A percentile compares a stretch with the other conserved stretches of the same genome.
These are phyloP conservation scores for Tolypocladium tropicale DNA, from an alignment of 2,329 filamentous ascomycete genomes.

Conservation along the genomic window DNA sequence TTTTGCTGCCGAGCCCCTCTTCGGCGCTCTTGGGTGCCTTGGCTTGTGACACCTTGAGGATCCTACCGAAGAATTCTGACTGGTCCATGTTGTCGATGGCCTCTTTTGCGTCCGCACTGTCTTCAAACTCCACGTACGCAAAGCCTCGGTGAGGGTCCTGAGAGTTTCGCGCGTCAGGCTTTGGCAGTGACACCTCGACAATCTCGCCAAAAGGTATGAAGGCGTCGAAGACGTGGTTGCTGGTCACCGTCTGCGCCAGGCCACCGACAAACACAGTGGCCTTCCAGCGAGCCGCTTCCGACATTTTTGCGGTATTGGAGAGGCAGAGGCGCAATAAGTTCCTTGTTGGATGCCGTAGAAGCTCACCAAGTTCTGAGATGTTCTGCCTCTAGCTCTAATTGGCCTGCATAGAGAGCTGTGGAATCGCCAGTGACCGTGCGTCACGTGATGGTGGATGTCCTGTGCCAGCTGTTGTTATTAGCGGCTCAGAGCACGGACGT, in stretches of 20 bases:
- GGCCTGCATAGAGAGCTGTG: neutral
- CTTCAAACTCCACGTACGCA: conserved; percentile 91
- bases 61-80: conserved; percentile 83
- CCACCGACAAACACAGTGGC: conserved; percentile 89
- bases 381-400: neutral
- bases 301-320: conserved; percentile 43
- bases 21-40: conserved; percentile 85
- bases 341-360: neutral
- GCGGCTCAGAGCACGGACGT: conserved; percentile 1
- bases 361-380: neutral
- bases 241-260: conserved; percentile 68
- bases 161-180: conserved; percentile 71
- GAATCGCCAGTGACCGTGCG: accelerated
- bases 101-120: conserved; percentile 75
- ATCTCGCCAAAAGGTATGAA: conserved; percentile 98
- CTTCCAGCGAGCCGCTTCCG: conserved; percentile 75
- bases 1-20: conserved; percentile 85
- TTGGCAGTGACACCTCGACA: conserved; percentile 80
- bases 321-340: neutral
- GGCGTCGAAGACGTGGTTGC: conserved; percentile 69
- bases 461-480: neutral
- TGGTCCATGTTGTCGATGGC: conserved; percentile 99
- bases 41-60: conserved; percentile 84
- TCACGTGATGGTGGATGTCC: conserved; percentile 7
- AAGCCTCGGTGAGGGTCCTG: conserved; percentile 81